phyloP scores from a whole-genome alignment of 345 rosid species.

The Zanthoxylum bungeanum region DNA sequence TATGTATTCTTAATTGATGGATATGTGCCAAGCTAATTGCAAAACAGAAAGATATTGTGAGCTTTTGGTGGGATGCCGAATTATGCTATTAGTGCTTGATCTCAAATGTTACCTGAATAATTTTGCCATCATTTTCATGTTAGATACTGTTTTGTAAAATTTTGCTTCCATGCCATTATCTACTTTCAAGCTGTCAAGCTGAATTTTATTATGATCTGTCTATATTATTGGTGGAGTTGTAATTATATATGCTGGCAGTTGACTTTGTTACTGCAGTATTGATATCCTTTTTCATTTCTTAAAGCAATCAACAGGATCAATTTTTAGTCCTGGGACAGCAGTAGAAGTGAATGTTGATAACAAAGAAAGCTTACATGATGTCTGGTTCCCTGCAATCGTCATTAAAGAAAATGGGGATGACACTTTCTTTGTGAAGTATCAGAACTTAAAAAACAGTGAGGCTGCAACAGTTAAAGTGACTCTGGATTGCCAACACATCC shows the following conservation, averaged over 20 bases:
- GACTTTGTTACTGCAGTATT: constrained; percentile 12
- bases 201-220: neutral
- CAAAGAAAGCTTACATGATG: constrained; percentile 25
- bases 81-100: neutral
- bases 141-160: neutral
- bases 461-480: constrained; percentile 6
- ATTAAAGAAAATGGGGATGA: constrained; percentile 41
- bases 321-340: constrained; percentile 43
- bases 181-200: neutral
- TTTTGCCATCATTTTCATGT: neutral
- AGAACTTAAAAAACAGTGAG: constrained; percentile 21
- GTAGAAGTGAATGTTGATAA: constrained; percentile 45
- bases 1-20: neutral
- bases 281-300: constrained; percentile 27
- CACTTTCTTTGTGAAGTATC: constrained; percentile 43
- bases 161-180: neutral
- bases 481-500: constrained; percentile 34
- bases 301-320: constrained; percentile 43
- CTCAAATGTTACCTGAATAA: neutral
- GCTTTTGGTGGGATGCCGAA: neutral
- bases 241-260: neutral
- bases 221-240: neutral
- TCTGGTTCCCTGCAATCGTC: constrained; percentile 61
- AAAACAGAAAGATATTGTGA: neutral
- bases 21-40: neutral